Percentiles rank a stretch among this genome's conserved stretches.
phyloP scores from a whole-genome alignment of 345 rosid species.

The Camelina sativa region DNA sequence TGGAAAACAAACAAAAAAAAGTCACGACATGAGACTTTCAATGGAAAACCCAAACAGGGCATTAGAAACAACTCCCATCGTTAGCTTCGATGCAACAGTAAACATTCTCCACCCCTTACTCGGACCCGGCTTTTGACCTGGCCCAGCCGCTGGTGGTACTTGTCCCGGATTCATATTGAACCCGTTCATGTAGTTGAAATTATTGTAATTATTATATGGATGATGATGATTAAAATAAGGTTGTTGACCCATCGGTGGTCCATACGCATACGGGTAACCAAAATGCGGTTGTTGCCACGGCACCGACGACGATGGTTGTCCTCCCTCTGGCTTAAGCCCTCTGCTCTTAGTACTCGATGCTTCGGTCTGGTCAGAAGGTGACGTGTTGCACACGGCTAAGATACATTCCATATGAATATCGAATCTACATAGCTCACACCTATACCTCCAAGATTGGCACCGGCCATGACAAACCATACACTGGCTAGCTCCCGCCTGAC shows the following conservation, averaged over 20 bases:
- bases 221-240: slow-evolving; percentile 10
- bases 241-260: slow-evolving; percentile 20
- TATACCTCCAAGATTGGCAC: slow-evolving; percentile 51
- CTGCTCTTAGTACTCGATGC: not conserved
- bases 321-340: slow-evolving; percentile 8
- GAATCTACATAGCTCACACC: slow-evolving; percentile 45
- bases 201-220: slow-evolving; percentile 9
- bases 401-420: slow-evolving; percentile 53
- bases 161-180: slow-evolving; percentile 20
- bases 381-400: slow-evolving; percentile 24
- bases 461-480: slow-evolving; percentile 45
- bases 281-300: slow-evolving; percentile 18
- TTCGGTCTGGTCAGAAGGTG: slow-evolving; percentile 23
- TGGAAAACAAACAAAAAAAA: not conserved
- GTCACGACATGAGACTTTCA: not conserved
- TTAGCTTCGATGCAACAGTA: slow-evolving; percentile 37
- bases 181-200: slow-evolving; percentile 2
- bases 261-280: slow-evolving; percentile 23
- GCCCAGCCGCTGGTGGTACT: not conserved
- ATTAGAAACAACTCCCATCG: slow-evolving; percentile 19
- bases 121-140: slow-evolving; percentile 19
- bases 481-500: slow-evolving; percentile 8
- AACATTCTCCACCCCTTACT: slow-evolving; percentile 43
- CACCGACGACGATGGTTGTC: slow-evolving; percentile 15
- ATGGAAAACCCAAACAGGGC: slow-evolving; percentile 3